Evolutionary conservation across 1,284 basidiomycete genomes (phyloP), one percentile per base, ranked within the genome.

Genomic region (Puccinia polysora): DNA sequence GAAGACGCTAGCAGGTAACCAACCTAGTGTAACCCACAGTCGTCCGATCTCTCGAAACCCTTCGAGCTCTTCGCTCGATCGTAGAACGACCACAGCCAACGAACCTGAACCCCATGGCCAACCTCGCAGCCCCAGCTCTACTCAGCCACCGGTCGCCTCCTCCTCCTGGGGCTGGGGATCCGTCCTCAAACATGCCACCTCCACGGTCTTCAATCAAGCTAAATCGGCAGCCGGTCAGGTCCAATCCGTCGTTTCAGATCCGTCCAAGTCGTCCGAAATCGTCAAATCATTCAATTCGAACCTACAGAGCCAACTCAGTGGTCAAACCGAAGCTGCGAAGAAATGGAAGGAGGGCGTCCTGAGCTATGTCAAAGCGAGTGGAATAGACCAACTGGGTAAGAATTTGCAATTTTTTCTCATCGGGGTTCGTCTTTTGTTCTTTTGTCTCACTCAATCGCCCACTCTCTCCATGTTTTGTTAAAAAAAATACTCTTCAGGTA

Each of bases 401-500:
- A 45, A 60, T 36, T 14, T 18, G 4, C 15, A 4, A 32, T n/a
- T 32, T 34, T 43, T 23, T 15, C 40, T 30, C 36, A 5, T 60
- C 30, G 20, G 23, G 40, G 40, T n/a, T n/a, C n/a, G 40, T n/a
- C 10, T 45, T 45, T 45, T 23, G 30, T 36, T 36, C 30, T n/a
- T 56, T 8, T n/a, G n/a, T 36, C 23, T 30, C 55, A 12, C 1
- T 18, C 20, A 32, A 6, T 55, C 14, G 4, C n/a, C 28, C 12
- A 4, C 18, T 4, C 4, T 28, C n/a, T n/a, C 25, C 10, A n/a
- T n/a, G 18, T 36, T 4, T 36, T 4, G 18, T 30, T 56, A 2
- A 20, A 15, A 30, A n/a, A 3, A 5, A n/a, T 15, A 32, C 40
- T 32, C 6, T 12, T 36, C 77, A 93, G 91, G 91, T 62, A 85